Conservation (phyloP, 1,284 basidiomycete genomes). For the Dichomitus squalens region DNA sequence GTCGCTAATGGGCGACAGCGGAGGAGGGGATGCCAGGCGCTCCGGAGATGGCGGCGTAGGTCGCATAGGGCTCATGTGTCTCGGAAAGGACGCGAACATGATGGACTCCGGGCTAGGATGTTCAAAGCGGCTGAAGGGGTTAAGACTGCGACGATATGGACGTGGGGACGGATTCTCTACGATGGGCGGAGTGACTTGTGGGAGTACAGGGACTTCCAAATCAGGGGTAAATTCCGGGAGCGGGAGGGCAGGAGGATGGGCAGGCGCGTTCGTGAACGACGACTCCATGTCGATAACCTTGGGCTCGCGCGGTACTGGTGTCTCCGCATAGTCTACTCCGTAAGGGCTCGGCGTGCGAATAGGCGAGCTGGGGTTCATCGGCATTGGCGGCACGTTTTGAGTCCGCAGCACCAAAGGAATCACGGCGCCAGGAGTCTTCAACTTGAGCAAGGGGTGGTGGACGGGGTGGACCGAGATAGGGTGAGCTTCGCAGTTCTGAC, state of each 20-base stretch:
- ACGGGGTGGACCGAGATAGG: constrained; percentile 78
- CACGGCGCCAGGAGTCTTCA: constrained; percentile 54
- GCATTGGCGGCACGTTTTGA: not conserved
- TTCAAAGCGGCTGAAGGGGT: not conserved
- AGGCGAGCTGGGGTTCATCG: not conserved
- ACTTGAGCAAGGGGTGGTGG: constrained; percentile 81
- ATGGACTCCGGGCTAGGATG: constrained; percentile 35
- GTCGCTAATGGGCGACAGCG: not conserved
- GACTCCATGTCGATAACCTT: not conserved
- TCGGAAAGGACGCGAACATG: not conserved
- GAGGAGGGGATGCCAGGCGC: not conserved
- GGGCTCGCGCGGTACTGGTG: not conserved
- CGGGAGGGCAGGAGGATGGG: constrained; percentile 16
- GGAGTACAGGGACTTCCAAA: not conserved
- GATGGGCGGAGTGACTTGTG: not conserved
- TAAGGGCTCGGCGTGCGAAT: not conserved
- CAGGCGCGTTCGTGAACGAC: constrained; percentile 6
- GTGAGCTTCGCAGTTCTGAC: constrained; percentile 78
- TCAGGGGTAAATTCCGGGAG: constrained; percentile 19
- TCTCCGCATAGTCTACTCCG: not conserved
- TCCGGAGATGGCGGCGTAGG: not conserved
- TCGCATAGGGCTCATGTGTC: not conserved
- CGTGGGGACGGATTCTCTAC: not conserved
- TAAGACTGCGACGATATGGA: not conserved
- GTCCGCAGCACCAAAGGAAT: constrained; percentile 42